These are phyloP conservation scores for Pythium inflatum DNA, from an alignment of 352 stramenopile species.

Conservation along the genomic window DNA sequence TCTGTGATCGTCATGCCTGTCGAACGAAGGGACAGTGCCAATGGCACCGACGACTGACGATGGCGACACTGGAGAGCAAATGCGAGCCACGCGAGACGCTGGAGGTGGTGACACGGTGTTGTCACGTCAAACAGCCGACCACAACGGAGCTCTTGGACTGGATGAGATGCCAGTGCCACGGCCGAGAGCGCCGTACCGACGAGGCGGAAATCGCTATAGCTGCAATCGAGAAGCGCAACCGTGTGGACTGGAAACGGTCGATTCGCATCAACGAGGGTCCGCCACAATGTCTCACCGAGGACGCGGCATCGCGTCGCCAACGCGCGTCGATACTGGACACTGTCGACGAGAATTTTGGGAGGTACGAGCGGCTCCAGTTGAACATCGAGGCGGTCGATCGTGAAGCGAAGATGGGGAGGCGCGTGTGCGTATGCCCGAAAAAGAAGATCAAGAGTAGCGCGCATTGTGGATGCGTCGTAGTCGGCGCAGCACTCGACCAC, in stretches of 20 bases:
- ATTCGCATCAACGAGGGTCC: not conserved
- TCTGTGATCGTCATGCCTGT: not conserved
- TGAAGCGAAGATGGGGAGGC: not conserved
- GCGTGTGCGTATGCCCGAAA: not conserved
- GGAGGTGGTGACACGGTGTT: not conserved
- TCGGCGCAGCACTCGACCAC: constrained; percentile 1
- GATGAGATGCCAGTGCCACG: not conserved
- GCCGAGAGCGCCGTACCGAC: constrained; percentile 2
- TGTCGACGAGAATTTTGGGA: too few species aligned
- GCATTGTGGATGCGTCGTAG: not conserved
- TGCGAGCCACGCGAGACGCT: constrained; percentile 3
- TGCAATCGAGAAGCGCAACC: not conserved
- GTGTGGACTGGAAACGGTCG: too few species aligned
- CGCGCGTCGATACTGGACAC: too few species aligned
- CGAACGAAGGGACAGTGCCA: not conserved
- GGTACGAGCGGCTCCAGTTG: not conserved
- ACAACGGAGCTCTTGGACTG: not conserved
- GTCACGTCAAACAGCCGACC: not conserved
- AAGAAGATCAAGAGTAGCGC: constrained; percentile 1
- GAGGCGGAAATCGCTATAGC: constrained; percentile 1
- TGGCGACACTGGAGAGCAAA: not conserved
- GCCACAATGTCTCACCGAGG: too few species aligned
- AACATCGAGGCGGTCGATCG: constrained; percentile 6
- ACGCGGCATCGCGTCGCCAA: too few species aligned
- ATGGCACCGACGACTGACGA: not conserved